Percentiles rank a stretch among this genome's conserved stretches.
Evolutionary conservation across 495 filamentous ascomycete species (phyloP).

Genomic region (Elasticomyces elasticus): DNA sequence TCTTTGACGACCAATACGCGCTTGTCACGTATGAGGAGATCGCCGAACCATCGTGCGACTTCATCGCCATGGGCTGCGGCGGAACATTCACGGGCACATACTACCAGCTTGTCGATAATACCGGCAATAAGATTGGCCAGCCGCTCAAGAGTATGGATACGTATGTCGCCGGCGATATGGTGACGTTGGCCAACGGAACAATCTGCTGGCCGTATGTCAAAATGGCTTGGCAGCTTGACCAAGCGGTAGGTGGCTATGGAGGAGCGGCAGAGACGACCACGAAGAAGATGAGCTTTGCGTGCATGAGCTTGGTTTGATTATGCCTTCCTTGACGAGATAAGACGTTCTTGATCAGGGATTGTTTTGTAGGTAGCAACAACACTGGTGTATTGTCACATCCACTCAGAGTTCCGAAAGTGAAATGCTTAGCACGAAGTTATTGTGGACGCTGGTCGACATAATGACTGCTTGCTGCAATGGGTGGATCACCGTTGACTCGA

Average conservation of each 20-base stretch:
- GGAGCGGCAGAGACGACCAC: constrained; percentile 5
- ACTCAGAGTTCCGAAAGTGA: no score
- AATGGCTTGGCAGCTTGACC: constrained; percentile 39
- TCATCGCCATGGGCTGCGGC: constrained; percentile 43
- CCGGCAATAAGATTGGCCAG: constrained; percentile 36
- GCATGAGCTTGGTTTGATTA: no score
- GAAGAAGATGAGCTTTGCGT: constrained; percentile 38
- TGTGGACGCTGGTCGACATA: no score
- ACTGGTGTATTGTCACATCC: no score
- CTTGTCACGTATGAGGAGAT: constrained; percentile 48
- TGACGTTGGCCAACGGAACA: constrained; percentile 36
- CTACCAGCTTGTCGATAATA: constrained; percentile 41
- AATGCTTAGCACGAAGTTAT: no score
- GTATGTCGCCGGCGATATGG: constrained; percentile 46
- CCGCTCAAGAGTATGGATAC: constrained; percentile 34
- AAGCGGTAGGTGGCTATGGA: constrained; percentile 10
- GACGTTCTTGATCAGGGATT: no score
- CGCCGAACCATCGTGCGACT: constrained; percentile 37
- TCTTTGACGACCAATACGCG: constrained; percentile 37
- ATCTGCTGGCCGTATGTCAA: constrained; percentile 49
- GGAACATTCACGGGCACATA: constrained; percentile 42
- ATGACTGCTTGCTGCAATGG: no score
- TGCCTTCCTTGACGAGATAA: no score
- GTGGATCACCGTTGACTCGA: no score
- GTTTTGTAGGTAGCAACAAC: no score